phyloP scores from a whole-genome alignment of 2,329 filamentous ascomycete species.

The Fusarium concolor region DNA sequence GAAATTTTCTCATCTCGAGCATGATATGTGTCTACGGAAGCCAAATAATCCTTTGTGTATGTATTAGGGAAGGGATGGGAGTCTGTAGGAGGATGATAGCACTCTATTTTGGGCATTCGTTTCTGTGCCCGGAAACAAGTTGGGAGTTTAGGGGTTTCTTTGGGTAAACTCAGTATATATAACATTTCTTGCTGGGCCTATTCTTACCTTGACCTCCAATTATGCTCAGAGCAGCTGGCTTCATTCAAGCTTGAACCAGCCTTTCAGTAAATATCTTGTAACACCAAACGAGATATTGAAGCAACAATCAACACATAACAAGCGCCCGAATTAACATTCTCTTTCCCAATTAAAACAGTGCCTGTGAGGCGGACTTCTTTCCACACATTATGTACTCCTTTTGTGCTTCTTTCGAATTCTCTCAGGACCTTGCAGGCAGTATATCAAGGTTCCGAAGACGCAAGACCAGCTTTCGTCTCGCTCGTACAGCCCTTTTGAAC shows the following conservation, averaged over 20 bases:
- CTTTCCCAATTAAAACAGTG: conserved; percentile 7
- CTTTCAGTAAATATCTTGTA: not conserved
- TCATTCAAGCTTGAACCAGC: not conserved
- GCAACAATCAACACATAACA: not conserved
- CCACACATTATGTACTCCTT: conserved; percentile 25
- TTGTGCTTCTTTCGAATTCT: conserved; percentile 8
- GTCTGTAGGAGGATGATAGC: conserved; percentile 16
- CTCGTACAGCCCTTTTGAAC: conserved; percentile 6
- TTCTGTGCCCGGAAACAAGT: conserved; percentile 30
- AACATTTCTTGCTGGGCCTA: conserved; percentile 26
- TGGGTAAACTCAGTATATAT: conserved; percentile 17
- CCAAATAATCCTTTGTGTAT: conserved; percentile 27
- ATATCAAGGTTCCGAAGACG: conserved; percentile 39
- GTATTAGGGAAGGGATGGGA: conserved; percentile 17
- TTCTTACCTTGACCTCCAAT: conserved; percentile 11
- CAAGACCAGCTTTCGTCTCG: conserved; percentile 44
- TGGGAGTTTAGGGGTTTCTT: conserved; percentile 37
- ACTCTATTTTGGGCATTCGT: conserved; percentile 26
- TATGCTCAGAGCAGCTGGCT: not conserved
- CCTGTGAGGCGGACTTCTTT: conserved; percentile 32
- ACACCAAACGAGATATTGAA: not conserved
- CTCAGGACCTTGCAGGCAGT: conserved; percentile 25
- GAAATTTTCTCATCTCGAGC: conserved; percentile 5
- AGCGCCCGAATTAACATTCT: conserved; percentile 8
- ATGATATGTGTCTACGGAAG: conserved; percentile 20